Percentiles rank a stretch among this genome's conserved stretches.
Conservation (phyloP, 805 yeast species). For the Candida odintsovae region DNA sequence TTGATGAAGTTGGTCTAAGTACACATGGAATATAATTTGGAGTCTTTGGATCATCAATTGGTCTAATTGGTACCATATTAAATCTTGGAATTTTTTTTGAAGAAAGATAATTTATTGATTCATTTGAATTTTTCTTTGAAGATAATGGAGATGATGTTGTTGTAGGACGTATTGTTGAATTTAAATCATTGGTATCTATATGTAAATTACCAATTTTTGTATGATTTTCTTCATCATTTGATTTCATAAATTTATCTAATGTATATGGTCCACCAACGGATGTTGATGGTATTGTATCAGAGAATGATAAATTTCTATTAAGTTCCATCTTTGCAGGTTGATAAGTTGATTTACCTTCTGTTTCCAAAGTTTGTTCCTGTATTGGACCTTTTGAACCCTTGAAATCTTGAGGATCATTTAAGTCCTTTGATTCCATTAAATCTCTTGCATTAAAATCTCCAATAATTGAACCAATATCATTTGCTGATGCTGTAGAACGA, state of each 20-base stretch:
- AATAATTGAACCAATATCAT: constrained; percentile 13
- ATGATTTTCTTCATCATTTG: background rate
- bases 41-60: constrained; percentile 62
- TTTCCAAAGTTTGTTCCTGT: too few species aligned
- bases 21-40: constrained; percentile 82
- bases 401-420: too few species aligned
- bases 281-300: background rate
- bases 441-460: background rate
- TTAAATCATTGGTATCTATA: background rate
- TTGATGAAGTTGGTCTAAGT: constrained; percentile 36
- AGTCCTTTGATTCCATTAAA: constrained; percentile 1
- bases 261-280: constrained; percentile 5
- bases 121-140: constrained; percentile 20
- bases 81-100: constrained; percentile 15
- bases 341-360: constrained; percentile 1
- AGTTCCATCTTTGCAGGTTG: constrained; percentile 21
- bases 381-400: too few species aligned
- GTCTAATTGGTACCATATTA: constrained; percentile 37
- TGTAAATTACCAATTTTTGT: constrained; percentile 4
- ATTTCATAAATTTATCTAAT: constrained; percentile 6
- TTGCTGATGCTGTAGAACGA: constrained; percentile 2
- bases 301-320: constrained; percentile 5
- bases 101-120: constrained; percentile 13
- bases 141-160: constrained; percentile 11
- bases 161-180: background rate